These are phyloP conservation scores for Leishmania guyanensis DNA, from an alignment of 208 protist species.

Conservation along the genomic window DNA sequence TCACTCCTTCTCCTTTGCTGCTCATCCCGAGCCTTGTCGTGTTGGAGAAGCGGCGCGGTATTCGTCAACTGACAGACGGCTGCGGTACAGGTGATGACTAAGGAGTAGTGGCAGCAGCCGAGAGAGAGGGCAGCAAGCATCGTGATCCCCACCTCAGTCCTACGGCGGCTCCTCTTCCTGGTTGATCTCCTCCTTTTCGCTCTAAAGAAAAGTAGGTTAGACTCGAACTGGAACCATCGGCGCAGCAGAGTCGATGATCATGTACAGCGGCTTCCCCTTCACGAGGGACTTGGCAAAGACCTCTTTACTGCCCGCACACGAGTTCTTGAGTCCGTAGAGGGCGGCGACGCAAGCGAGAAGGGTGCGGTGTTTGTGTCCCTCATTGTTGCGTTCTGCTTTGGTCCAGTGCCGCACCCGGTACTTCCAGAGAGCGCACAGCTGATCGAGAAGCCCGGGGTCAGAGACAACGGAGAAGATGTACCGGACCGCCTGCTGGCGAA, in stretches of 20 bases:
- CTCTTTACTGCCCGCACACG: slow-evolving; percentile 30
- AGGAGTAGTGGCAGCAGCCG: neutral
- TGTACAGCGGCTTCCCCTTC: slow-evolving; percentile 31
- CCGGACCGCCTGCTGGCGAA: slow-evolving; percentile 63
- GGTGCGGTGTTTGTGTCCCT: slow-evolving; percentile 14
- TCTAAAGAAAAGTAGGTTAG: slow-evolving; percentile 1
- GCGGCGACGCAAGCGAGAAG: slow-evolving; percentile 46
- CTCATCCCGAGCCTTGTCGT: neutral
- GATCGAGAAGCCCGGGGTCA: slow-evolving; percentile 57
- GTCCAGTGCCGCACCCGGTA: slow-evolving; percentile 40
- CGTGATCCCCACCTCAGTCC: neutral
- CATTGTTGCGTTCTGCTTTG: slow-evolving; percentile 36
- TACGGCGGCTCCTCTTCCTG: neutral
- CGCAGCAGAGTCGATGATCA: slow-evolving; percentile 25
- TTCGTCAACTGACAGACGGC: neutral
- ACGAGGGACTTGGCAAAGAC: slow-evolving; percentile 42
- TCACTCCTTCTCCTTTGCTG: neutral
- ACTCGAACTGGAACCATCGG: slow-evolving; percentile 44
- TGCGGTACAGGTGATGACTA: neutral
- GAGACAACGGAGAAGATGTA: slow-evolving; percentile 54
- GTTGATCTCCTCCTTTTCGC: neutral
- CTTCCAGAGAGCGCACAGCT: slow-evolving; percentile 49
- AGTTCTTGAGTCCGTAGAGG: slow-evolving; percentile 64
- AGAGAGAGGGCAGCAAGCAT: neutral
- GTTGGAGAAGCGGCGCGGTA: neutral